Evolutionary conservation across 805 yeast species (phyloP), one percentile per base, ranked within the genome.

Genomic region (Yamadazyma endophytica): DNA sequence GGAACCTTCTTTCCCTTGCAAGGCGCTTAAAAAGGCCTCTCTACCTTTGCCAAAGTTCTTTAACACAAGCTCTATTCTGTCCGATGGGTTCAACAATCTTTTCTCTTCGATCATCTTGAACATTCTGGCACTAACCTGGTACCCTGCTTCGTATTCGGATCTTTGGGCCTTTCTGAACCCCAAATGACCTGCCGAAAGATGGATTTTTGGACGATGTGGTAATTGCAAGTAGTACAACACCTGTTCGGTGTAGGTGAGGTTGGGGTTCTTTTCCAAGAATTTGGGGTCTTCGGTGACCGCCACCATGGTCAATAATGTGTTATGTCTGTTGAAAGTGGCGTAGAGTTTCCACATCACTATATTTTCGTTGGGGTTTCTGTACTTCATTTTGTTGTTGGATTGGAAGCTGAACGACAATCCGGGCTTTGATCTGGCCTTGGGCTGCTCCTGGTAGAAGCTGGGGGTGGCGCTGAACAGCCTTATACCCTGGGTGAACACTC

Each of bases 111-210:
- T 83, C 42, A 70, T 56, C 40, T 78, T 71, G 58, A 90, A 87
- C 61, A 85, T 68, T 41, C 74, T 75, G 4, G 88, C 66, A 11
- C 88, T 66, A 7, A 90, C 81, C 56, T 88, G 96, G 67, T 82
- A 89, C 9, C 82, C 82, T 1, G 96, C 96, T 60, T 90, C 98
- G 50, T 85, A 86, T 56, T 87, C 95, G 29, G 94, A 86, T 59
- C 96, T 78, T 35, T 87, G 87, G 12, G 92, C 76, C 50, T 88
- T 87, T 50, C 87, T 75, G 68, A 88, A 90, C 3, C 97, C 98
- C 31, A 87, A 66, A 52, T 75, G 77, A 31, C 98, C 98, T 0
- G 96, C 82, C 6, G 86, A 74, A 30, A 85, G 62, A 14, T 81
- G 75, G 26, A 81, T 53, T 42, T 75, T 70, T 17, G 82, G 79